A percentile compares a stretch with the other conserved stretches of the same genome.
These are phyloP conservation scores for Cystoderma amianthinum DNA, from an alignment of 768 basidiomycete species.

Conservation along the genomic window DNA sequence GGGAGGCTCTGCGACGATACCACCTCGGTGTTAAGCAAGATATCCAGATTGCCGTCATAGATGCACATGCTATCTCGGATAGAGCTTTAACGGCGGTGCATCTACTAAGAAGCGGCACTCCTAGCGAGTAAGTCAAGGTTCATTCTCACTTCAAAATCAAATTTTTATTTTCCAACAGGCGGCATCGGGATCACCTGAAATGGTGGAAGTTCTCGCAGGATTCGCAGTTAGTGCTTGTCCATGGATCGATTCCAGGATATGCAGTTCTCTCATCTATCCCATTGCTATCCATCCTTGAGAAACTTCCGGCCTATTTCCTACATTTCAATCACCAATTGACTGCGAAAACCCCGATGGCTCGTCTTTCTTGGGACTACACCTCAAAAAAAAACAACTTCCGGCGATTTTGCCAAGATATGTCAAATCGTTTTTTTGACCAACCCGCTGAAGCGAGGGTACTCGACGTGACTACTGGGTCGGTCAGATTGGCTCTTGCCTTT, in stretches of 20 bases:
- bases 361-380: slow-evolving; percentile 47
- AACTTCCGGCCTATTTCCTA: slow-evolving; percentile 68
- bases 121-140: slow-evolving; percentile 44
- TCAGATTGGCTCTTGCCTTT: slow-evolving; percentile 60
- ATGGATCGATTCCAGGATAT: slow-evolving; percentile 57
- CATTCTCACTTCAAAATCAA: not conserved
- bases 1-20: slow-evolving; percentile 77
- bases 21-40: slow-evolving; percentile 67
- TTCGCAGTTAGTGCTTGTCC: slow-evolving; percentile 69
- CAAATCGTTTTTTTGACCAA: slow-evolving; percentile 51
- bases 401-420: slow-evolving; percentile 66
- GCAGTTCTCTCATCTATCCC: slow-evolving; percentile 70
- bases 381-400: slow-evolving; percentile 56
- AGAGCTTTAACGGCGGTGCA: slow-evolving; percentile 62
- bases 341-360: slow-evolving; percentile 22
- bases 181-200: slow-evolving; percentile 50
- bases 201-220: slow-evolving; percentile 74
- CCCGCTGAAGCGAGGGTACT: slow-evolving; percentile 49
- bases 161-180: slow-evolving; percentile 5
- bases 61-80: slow-evolving; percentile 50
- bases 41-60: slow-evolving; percentile 74
- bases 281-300: slow-evolving; percentile 53
- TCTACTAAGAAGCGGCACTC: slow-evolving; percentile 43
- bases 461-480: slow-evolving; percentile 62
- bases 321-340: slow-evolving; percentile 18